Evolutionary conservation across 495 filamentous ascomycete genomes (phyloP), one percentile per base, ranked within the genome.

Genomic region (Penicillium maclennaniae): DNA sequence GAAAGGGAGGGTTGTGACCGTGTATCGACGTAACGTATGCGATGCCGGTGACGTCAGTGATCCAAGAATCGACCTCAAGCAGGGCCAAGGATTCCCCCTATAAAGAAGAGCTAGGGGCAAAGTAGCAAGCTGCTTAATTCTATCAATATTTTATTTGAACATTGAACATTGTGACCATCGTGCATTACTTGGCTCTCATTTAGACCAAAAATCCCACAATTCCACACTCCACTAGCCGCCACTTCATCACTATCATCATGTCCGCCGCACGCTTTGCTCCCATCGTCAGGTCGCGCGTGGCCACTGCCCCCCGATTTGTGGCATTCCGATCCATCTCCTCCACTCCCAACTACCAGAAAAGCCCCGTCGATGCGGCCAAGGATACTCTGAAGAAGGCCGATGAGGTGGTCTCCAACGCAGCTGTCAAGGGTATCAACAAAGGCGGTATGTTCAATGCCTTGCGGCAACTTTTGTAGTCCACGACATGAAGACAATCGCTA

Each of bases 391-490:
- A 85, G 68, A 71, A 70, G 45, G 80, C 79, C 17, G 81, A 86
- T 61, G 66, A 74, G 45, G 68, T 66, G 4, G 68, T 82, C n/a
- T 74, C 79, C 1, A 71, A 81, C 63, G 76, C 67, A 0, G 77
- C 77, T 10, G 78, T 84, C 4, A 81, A 81, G 73, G 83, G 83
- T 20, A 84, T 86, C 53, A 75, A 86, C 63, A 79, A 69, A 36
- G 78, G 81, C 26, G 72, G 77, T 83, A 74, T 26, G 79, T 76
- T 38, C 2, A 17, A 28, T 34, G 26, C 49, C 42, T 31, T 10
- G 38, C 51, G 8, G 36, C 27, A 46, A 7, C 9, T n/a, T 1
- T n/a, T 1, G 9, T 14, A 7, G n/a, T 1, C 3, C 15, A 15
- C 26, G 6, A 16, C 28, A 4, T 34, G 12, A 27, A 45, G 23